Percentiles rank a stretch among this genome's conserved stretches.
phyloP scores from a whole-genome alignment of 768 basidiomycete species.

The Psilocybe subaeruginosa region DNA sequence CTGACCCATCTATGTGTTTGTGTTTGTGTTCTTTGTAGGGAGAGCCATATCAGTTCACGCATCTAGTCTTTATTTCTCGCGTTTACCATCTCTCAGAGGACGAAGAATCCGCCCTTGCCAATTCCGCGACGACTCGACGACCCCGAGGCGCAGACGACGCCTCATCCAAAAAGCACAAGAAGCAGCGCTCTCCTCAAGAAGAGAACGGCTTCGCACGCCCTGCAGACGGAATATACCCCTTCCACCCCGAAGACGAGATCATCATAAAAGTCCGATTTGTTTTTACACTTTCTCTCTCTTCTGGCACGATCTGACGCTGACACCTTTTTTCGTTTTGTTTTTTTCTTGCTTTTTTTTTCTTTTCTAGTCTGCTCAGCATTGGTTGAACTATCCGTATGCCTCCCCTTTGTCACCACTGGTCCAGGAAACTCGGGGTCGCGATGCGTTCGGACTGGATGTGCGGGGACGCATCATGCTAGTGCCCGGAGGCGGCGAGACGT shows the following conservation, averaged over 20 bases:
- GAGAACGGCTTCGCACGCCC: constrained; percentile 27
- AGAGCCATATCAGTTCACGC: constrained; percentile 70
- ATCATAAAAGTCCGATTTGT: constrained; percentile 58
- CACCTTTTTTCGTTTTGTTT: no score
- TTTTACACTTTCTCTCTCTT: background rate
- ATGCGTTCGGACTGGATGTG: constrained; percentile 74
- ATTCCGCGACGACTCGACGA: constrained; percentile 35
- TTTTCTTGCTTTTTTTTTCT: background rate
- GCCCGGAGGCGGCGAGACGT: constrained; percentile 24
- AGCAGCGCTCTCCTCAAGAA: constrained; percentile 28
- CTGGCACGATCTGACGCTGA: background rate
- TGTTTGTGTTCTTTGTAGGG: constrained; percentile 33
- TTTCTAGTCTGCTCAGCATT: constrained; percentile 50
- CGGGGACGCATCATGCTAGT: constrained; percentile 72
- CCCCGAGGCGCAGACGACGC: constrained; percentile 17
- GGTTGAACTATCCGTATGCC: constrained; percentile 55
- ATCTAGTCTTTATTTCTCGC: constrained; percentile 77
- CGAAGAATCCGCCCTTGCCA: constrained; percentile 62
- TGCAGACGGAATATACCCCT: constrained; percentile 63
- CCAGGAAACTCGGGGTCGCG: constrained; percentile 50
- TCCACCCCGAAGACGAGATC: constrained; percentile 86
- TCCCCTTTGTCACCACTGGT: constrained; percentile 49
- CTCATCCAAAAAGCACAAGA: constrained; percentile 46
- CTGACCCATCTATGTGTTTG: background rate
- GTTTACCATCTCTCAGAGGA: constrained; percentile 74